Conservation (phyloP, 108 stramenopile genomes). For the Nitzschia palea region DNA sequence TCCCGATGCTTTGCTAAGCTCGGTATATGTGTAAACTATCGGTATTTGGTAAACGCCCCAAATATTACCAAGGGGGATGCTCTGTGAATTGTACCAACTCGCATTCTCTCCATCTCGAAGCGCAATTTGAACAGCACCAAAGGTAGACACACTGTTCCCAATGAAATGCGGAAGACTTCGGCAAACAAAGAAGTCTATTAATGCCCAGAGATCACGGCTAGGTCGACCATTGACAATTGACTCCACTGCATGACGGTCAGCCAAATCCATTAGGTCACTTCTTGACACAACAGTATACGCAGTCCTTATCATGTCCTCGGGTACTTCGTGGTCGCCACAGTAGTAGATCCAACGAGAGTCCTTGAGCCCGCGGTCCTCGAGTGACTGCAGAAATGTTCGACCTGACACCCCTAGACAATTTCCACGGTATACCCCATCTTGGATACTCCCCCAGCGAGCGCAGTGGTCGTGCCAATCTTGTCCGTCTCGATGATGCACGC, state of each 20-base stretch:
- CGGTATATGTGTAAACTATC: conserved; percentile 27
- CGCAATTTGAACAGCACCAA: conserved; percentile 24
- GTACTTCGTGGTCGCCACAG: background rate
- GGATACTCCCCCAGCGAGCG: conserved; percentile 2
- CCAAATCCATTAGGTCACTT: background rate
- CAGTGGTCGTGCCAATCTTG: conserved; percentile 20
- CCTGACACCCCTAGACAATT: conserved; percentile 2
- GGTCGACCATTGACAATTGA: background rate
- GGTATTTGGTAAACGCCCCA: conserved; percentile 17
- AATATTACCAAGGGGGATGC: conserved; percentile 13
- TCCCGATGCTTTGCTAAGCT: background rate
- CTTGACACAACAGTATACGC: background rate
- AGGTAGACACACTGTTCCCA: conserved; percentile 16
- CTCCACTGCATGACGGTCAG: background rate
- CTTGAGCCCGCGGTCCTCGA: background rate
- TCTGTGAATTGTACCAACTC: conserved; percentile 26
- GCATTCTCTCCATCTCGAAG: background rate
- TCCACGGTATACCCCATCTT: conserved; percentile 21
- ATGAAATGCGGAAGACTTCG: background rate
- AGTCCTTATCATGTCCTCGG: background rate
- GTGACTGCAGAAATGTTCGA: background rate
- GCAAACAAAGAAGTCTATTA: background rate
- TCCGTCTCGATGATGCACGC: conserved; percentile 24
- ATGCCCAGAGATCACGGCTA: background rate
- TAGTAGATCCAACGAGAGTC: background rate